Evolutionary conservation across 371 early-diverging fungal species (phyloP).

Genomic region (Zopfochytrium polystomum): DNA sequence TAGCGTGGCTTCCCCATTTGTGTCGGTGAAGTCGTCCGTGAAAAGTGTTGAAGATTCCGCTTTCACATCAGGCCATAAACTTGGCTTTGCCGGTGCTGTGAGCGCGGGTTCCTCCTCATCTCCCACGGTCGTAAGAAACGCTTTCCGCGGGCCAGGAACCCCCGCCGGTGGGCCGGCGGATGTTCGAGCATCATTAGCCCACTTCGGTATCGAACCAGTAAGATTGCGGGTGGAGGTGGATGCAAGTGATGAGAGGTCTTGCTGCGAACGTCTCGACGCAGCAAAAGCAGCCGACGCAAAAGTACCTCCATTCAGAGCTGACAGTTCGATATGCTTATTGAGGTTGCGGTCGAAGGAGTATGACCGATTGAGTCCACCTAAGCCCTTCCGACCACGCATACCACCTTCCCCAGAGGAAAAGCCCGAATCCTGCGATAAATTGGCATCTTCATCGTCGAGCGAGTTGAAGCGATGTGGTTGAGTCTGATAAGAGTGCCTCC

Average conservation of each 20-base stretch:
- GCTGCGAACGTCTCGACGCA: not conserved
- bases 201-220: not conserved
- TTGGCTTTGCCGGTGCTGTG: not conserved
- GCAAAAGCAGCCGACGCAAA: not conserved
- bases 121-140: no score
- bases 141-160: no score
- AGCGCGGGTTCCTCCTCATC: not conserved
- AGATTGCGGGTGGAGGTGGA: not conserved
- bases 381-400: not conserved
- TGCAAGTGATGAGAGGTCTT: not conserved
- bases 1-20: no score
- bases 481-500: not conserved
- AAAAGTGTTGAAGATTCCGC: no score
- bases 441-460: not conserved
- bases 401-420: no score
- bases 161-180: no score
- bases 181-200: no score
- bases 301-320: not conserved
- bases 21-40: no score
- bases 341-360: not conserved
- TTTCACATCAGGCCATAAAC: no score
- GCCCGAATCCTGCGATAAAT: no score
- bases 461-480: not conserved
- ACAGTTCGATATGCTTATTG: not conserved
- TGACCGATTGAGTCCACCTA: not conserved